A percentile compares a stretch with the other conserved stretches of the same genome.
These are phyloP conservation scores for Crithidia bombi DNA, from an alignment of 208 protist genomes.

Conservation along the genomic window DNA sequence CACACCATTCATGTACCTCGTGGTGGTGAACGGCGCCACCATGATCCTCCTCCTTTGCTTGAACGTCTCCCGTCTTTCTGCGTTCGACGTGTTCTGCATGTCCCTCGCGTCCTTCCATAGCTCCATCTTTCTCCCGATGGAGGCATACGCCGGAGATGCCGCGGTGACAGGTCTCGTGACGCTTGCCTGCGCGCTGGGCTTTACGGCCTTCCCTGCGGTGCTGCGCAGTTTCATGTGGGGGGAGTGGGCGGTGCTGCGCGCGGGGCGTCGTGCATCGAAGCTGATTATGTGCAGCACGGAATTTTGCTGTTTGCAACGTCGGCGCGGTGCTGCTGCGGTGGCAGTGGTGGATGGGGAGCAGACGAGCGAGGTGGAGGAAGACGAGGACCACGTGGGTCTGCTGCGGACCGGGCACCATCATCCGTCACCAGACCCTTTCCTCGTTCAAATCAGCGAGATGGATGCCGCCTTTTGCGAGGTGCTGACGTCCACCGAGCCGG, in stretches of 20 bases:
- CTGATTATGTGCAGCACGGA: background rate
- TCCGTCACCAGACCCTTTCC: background rate
- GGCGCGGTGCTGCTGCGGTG: background rate
- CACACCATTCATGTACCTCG: slow-evolving; percentile 56
- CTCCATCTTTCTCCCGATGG: slow-evolving; percentile 74
- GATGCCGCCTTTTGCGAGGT: slow-evolving; percentile 60
- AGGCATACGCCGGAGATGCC: slow-evolving; percentile 47
- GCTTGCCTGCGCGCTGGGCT: slow-evolving; percentile 64
- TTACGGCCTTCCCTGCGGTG: slow-evolving; percentile 73
- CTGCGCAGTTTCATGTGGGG: slow-evolving; percentile 57
- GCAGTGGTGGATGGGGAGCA: slow-evolving; percentile 10
- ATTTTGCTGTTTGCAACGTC: background rate
- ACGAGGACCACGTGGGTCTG: slow-evolving; percentile 13
- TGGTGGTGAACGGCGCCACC: slow-evolving; percentile 41
- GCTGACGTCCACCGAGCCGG: slow-evolving; percentile 50
- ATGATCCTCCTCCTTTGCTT: slow-evolving; percentile 44
- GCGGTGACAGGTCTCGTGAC: slow-evolving; percentile 53
- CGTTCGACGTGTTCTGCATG: slow-evolving; percentile 45
- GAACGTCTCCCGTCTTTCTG: slow-evolving; percentile 52
- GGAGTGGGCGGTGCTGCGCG: slow-evolving; percentile 40
- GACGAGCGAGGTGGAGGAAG: slow-evolving; percentile 16
- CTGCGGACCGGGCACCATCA: slow-evolving; percentile 5
- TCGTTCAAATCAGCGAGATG: slow-evolving; percentile 28
- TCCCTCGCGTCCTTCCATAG: slow-evolving; percentile 68
- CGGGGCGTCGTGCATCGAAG: background rate